phyloP scores from a whole-genome alignment of 83 land plant genomes.

The Picea abies region DNA sequence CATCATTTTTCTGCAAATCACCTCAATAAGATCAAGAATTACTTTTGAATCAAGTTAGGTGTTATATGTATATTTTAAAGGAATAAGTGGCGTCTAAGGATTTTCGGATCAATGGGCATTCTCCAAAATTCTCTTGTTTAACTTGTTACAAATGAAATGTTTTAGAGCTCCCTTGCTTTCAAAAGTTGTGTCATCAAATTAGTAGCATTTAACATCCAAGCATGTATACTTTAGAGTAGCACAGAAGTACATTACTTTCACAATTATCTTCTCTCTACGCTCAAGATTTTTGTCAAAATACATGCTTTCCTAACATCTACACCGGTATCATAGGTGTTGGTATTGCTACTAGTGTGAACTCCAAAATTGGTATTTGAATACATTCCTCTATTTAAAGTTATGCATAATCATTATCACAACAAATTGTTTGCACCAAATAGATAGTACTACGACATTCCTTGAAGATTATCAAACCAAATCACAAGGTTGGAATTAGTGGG shows the following conservation, averaged over 20 bases:
- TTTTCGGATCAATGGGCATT: too few species aligned
- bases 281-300: not conserved
- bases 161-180: slow-evolving; percentile 3
- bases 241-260: not conserved
- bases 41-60: too few species aligned
- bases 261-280: not conserved
- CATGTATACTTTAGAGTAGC: not conserved
- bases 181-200: not conserved
- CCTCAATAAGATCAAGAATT: too few species aligned
- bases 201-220: not conserved
- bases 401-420: not conserved
- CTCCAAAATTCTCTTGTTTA: too few species aligned
- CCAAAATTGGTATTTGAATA: not conserved
- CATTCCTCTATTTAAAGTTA: not conserved
- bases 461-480: not conserved
- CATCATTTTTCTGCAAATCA: too few species aligned
- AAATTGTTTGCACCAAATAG: not conserved
- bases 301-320: not conserved
- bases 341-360: not conserved
- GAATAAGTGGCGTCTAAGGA: too few species aligned
- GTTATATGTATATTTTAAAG: too few species aligned
- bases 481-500: not conserved
- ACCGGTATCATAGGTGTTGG: not conserved
- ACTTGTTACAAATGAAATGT: not conserved
- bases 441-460: not conserved